Evolutionary conservation across 2,329 filamentous ascomycete genomes (phyloP), one percentile per base, ranked within the genome.

Genomic region (Ophiosphaerella korrae): DNA sequence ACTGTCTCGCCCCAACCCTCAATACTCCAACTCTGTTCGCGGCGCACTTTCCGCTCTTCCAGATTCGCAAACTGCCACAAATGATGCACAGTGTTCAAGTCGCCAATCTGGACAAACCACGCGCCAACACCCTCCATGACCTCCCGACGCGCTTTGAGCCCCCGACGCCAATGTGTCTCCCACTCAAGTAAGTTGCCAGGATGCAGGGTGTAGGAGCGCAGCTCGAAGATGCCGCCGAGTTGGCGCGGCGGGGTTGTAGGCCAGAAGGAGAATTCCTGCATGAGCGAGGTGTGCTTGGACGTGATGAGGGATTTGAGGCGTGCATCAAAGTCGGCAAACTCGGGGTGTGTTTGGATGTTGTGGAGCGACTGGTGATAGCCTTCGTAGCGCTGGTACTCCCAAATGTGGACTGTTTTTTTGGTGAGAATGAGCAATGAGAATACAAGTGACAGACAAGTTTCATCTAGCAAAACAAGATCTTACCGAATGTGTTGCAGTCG

Each of bases 201-300:
- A 72, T 97, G 91, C 18, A 99, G 83, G 5, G 92, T 97, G 79
- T 99, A 99, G 1, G 94, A 97, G 45, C 94, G 90, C 31, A 99
- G 83, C 79, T 99, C 94, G 71, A 99, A 99, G 36, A 99, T 77
- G 39, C 94, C 94, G 48, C 94, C 94, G 0, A 99, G 84, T 67
- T 90, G 82, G 53, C 94, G 90, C 0, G 94, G 94, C 5, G 92
- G 84, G 0, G 91, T 93, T 3, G 94, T 99, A 1, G 94, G 94
- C 94, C 94, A 99, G 83, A 99, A 99, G 32, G 92, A 96, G 77
- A 99, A 99, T 75, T 99, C 94, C 75, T 99, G 94, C 94, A 99
- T 99, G 44, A 99, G 83, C 0, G 92, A 97, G 4, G 88, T 89
- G 62, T 87, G 86, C 80, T 96, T 97, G 57, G 85, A 85, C 52